Base-by-base conservation (phyloP, 805 yeast genomes). In the Candida verbasci region DNA sequence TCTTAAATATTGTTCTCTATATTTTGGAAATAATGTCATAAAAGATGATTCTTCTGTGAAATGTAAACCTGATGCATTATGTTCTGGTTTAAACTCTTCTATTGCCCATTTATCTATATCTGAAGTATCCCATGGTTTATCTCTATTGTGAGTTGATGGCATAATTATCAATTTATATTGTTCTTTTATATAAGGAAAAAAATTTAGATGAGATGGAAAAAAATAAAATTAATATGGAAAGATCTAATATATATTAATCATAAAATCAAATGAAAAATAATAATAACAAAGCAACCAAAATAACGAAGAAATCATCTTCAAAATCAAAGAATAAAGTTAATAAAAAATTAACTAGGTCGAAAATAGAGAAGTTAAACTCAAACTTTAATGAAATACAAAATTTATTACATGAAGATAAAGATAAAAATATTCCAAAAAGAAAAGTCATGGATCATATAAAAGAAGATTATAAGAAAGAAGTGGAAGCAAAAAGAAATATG, bases 81-180 rank as follows among this genome's bases (percentile, higher is more conserved):
- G 95, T 49, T 87, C 96, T 2, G 87, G 86, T 47, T 74, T 82
- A 69, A 93, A 93, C 39, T 87, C 94, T 24, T 86, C 95, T 24
- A 79, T 69, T 49, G 74, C 70, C 98, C 98, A 91, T 58, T 91
- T 89, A 58, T 89, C 95, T 40, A 89, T 80, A 49, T 88, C 96
- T 15, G 84, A 86, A 9, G 96, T 89, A 56, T 89, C 97, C 97
- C 97, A 89, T 36, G 97, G 97, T 62, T 91, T 91, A 51, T 93
- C 97, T 54, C 80, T 82, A 60, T 93, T 86, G 60, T 91, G 89
- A 31, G 95, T 86, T 2, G 96, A 86, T 17, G 83, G 87, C 98
- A 91, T 91, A 29, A 44, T 52, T 17, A 6, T 3, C 5, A 24
- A 24, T 24, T 24, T 4, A 11, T 18, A 18, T 18, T 18, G 8